A percentile compares a stretch with the other conserved stretches of the same genome.
Evolutionary conservation across 768 basidiomycete species (phyloP).

Genomic region (Vararia minispora): DNA sequence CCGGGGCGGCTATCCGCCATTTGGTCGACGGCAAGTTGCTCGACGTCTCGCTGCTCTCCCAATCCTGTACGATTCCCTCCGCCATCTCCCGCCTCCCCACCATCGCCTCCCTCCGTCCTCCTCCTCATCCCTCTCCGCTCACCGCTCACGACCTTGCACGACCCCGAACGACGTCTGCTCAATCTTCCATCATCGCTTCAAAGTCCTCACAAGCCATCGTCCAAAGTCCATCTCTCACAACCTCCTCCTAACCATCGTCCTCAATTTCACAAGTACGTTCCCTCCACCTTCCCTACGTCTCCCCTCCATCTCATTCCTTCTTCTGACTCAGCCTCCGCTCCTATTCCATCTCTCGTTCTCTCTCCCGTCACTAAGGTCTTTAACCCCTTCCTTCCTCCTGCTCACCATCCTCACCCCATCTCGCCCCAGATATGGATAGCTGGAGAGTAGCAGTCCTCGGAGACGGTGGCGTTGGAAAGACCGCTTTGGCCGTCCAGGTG

Average conservation of each 20-base stretch:
- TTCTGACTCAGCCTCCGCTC: constrained; percentile 16
- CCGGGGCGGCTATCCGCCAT: too few relatives aligned
- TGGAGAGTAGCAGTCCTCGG: constrained; percentile 95
- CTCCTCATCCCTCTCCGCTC: too few relatives aligned
- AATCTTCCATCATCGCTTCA: constrained; percentile 31
- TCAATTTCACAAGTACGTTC: constrained; percentile 11
- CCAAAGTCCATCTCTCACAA: constrained; percentile 20
- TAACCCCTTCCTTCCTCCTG: constrained; percentile 5
- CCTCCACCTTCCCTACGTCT: constrained; percentile 15
- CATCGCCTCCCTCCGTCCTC: constrained; percentile 13
- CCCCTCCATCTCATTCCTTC: constrained; percentile 21
- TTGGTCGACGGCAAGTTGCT: too few relatives aligned
- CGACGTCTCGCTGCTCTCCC: too few relatives aligned
- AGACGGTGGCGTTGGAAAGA: constrained; percentile 97
- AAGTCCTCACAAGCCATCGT: too few relatives aligned
- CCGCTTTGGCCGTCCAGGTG: constrained; percentile 91
- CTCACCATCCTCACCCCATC: constrained; percentile 6
- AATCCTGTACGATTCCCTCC: constrained; percentile 17
- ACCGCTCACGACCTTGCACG: constrained; percentile 38
- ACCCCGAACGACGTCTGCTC: constrained; percentile 54
- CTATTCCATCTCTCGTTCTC: too few relatives aligned
- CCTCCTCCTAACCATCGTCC: constrained; percentile 16
- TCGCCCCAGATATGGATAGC: constrained; percentile 61
- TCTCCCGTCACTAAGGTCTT: constrained; percentile 2
- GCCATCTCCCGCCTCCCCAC: constrained; percentile 14